phyloP scores from a whole-genome alignment of 352 stramenopile species.

The Halophytophthora batemanensis region DNA sequence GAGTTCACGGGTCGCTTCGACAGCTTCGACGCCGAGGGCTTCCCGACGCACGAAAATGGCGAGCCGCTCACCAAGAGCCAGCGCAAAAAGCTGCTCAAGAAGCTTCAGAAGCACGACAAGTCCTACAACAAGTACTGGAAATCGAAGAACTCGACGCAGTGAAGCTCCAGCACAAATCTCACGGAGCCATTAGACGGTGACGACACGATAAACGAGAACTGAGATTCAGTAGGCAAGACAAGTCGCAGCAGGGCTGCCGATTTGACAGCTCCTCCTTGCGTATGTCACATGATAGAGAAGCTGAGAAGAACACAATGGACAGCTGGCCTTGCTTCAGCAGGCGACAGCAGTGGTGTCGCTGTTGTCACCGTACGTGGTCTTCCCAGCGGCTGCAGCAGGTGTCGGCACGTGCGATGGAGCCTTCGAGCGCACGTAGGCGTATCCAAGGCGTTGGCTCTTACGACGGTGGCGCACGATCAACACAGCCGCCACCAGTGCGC shows the following conservation, averaged over 20 bases:
- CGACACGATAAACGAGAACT: conserved; percentile 7
- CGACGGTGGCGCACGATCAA: conserved; percentile 45
- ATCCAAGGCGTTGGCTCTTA: conserved; percentile 46
- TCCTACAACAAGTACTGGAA: conserved; percentile 68
- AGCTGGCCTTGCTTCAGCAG: conserved; percentile 15
- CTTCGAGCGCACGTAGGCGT: conserved; percentile 59
- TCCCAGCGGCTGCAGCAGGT: conserved; percentile 11
- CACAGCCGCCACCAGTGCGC: conserved; percentile 29
- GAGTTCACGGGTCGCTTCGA: conserved; percentile 55
- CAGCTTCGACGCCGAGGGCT: conserved; percentile 49
- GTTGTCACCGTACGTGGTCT: conserved; percentile 23
- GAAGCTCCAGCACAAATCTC: no score
- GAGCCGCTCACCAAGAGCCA: conserved; percentile 59
- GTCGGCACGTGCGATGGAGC: conserved; percentile 34
- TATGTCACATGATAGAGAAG: neutral
- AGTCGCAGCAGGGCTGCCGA: conserved; percentile 5
- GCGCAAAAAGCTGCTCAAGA: conserved; percentile 77
- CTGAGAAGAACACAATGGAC: conserved; percentile 1
- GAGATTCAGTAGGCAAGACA: conserved; percentile 9
- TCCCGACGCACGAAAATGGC: conserved; percentile 50
- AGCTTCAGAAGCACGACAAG: conserved; percentile 65
- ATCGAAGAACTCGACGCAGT: conserved; percentile 4
- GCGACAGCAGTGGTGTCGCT: conserved; percentile 30
- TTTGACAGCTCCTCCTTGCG: no score
- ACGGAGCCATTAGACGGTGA: neutral